Conservation (phyloP, 2,329 filamentous ascomycete genomes). For the Chaetomium sp. region DNA sequence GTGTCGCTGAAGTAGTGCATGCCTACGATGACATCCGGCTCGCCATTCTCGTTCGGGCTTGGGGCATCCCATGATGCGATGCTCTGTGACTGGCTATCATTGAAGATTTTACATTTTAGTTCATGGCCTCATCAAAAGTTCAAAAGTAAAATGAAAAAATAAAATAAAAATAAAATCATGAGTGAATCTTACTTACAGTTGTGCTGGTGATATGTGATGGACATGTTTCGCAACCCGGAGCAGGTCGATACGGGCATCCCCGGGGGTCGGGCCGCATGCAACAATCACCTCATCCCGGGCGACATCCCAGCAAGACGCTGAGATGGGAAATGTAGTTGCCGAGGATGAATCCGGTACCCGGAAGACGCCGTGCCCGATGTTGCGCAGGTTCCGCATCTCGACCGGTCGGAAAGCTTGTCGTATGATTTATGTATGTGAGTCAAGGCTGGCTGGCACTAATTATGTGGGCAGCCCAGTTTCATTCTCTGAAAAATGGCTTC, state of each 20-base stretch:
- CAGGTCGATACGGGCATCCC: conserved; percentile 73
- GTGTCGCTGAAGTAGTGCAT: conserved; percentile 86
- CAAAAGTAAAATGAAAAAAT: neutral
- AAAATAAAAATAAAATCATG: neutral
- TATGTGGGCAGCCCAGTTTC: conserved; percentile 1
- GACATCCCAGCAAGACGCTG: conserved; percentile 84
- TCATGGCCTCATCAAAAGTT: neutral
- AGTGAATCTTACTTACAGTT: conserved; percentile 48
- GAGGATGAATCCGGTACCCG: conserved; percentile 44
- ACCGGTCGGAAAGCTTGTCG: conserved; percentile 5
- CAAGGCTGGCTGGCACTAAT: conserved; percentile 6
- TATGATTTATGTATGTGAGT: conserved; percentile 19
- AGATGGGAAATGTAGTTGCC: conserved; percentile 61
- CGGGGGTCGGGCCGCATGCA: conserved; percentile 76
- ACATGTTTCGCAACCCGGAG: conserved; percentile 52
- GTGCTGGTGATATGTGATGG: conserved; percentile 40
- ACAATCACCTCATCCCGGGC: conserved; percentile 76
- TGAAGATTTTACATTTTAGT: conserved; percentile 36
- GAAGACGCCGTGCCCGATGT: conserved; percentile 70
- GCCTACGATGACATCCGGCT: conserved; percentile 73
- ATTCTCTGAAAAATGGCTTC: conserved; percentile 19
- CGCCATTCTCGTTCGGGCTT: conserved; percentile 73
- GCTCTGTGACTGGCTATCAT: conserved; percentile 38
- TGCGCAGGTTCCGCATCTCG: conserved; percentile 86
- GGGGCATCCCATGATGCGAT: conserved; percentile 90